These are phyloP conservation scores for Xylariaceae sp. DNA, from an alignment of 2,329 filamentous ascomycete species.

Conservation along the genomic window DNA sequence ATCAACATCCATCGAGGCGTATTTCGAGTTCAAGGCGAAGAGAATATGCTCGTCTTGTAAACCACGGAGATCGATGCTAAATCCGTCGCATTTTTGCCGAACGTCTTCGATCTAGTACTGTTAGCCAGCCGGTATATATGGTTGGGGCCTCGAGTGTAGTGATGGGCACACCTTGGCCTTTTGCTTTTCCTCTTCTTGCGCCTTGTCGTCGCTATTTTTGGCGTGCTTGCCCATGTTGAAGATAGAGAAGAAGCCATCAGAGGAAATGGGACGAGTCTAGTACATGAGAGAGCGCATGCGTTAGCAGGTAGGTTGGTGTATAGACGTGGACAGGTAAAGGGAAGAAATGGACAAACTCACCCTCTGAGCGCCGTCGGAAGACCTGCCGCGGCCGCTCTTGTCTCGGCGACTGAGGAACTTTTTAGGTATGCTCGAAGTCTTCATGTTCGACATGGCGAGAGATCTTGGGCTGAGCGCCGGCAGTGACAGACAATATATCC, in stretches of 20 bases:
- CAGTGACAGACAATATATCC: not conserved
- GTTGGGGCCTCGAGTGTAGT: not conserved
- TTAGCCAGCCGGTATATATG: constrained; percentile 11
- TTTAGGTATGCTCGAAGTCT: constrained; percentile 46
- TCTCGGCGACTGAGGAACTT: constrained; percentile 68
- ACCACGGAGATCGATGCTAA: constrained; percentile 38
- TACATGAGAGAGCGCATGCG: not conserved
- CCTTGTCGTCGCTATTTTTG: constrained; percentile 39
- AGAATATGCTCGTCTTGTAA: constrained; percentile 53
- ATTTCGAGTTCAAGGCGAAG: constrained; percentile 54
- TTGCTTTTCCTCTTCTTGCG: constrained; percentile 46
- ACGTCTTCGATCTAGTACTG: constrained; percentile 33
- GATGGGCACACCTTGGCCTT: constrained; percentile 34
- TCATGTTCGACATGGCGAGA: constrained; percentile 39
- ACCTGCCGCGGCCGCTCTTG: constrained; percentile 55
- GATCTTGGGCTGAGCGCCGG: not conserved
- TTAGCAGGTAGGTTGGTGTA: constrained; percentile 8
- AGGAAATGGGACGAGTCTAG: constrained; percentile 48
- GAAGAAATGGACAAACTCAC: constrained; percentile 31
- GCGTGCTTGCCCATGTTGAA: constrained; percentile 56
- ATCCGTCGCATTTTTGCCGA: constrained; percentile 32
- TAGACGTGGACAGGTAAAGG: not conserved
- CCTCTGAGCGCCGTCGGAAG: constrained; percentile 50
- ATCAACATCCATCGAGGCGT: constrained; percentile 64
- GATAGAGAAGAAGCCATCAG: constrained; percentile 56